phyloP scores from a whole-genome alignment of 805 yeast species.

The Candida gorgasii region DNA sequence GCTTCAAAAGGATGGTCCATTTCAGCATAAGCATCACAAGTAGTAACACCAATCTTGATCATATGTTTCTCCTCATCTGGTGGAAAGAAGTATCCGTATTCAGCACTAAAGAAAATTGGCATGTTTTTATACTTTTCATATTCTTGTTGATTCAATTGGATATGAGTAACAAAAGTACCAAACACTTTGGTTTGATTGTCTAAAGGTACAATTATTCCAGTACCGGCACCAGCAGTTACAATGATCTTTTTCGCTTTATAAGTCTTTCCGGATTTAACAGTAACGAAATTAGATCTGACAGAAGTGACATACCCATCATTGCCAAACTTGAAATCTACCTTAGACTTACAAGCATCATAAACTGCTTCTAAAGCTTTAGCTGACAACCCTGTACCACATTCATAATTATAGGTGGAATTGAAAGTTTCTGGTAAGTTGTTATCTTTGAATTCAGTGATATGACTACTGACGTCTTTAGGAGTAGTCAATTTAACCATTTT shows the following conservation, averaged over 20 bases:
- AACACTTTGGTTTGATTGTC: slow-evolving; percentile 33
- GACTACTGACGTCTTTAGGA: slow-evolving; percentile 9
- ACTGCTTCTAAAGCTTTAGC: slow-evolving; percentile 16
- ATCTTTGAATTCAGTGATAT: slow-evolving; percentile 10
- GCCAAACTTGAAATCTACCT: slow-evolving; percentile 15
- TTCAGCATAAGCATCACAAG: slow-evolving; percentile 18
- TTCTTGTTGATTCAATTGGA: slow-evolving; percentile 35
- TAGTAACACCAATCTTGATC: slow-evolving; percentile 29
- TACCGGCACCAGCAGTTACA: slow-evolving; percentile 39
- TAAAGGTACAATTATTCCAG: slow-evolving; percentile 31
- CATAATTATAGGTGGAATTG: slow-evolving; percentile 13
- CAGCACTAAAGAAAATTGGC: slow-evolving; percentile 47
- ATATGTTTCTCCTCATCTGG: slow-evolving; percentile 37
- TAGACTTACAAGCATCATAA: slow-evolving; percentile 7
- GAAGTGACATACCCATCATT: slow-evolving; percentile 15
- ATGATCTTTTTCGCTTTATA: slow-evolving; percentile 32
- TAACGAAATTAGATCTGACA: slow-evolving; percentile 8
- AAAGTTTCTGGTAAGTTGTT: slow-evolving; percentile 14
- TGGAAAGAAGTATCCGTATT: slow-evolving; percentile 47
- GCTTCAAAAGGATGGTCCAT: slow-evolving; percentile 17
- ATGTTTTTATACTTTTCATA: slow-evolving; percentile 34
- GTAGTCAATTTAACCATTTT: slow-evolving; percentile 9
- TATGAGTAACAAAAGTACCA: slow-evolving; percentile 38
- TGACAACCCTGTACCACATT: slow-evolving; percentile 19
- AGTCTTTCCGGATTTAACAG: slow-evolving; percentile 21